Evolutionary conservation across 2,329 filamentous ascomycete genomes (phyloP), one percentile per base, ranked within the genome.

Genomic region (Nothophoma quercina): DNA sequence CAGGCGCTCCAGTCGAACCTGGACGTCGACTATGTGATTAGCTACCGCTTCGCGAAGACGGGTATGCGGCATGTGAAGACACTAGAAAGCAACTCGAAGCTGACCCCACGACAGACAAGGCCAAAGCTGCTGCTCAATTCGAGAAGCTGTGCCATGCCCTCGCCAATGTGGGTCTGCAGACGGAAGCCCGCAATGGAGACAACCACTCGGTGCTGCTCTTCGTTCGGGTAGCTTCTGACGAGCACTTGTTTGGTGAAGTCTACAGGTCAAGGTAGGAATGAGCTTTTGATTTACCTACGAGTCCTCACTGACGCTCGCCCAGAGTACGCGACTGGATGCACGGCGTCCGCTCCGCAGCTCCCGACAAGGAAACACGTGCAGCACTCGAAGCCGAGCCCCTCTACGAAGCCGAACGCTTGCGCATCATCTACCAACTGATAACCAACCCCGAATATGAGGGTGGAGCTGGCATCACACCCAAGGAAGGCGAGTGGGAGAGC

Each of bases 251-350:
- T 54, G 86, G 87, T 59, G 90, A 96, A 67, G 84, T 96, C 41
- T 96, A 96, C 75, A 86, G 91, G 60, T 90, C 90, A 49, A 86
- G 86, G 86, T 86, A 70, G 28, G 66, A 5, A 28, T 5, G 13
- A n/a, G 2, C 10, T 12, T 30, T 18, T 10, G 8, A 9, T 12
- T 13, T 12, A 19, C 0, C 18, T 3, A 3, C 18, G 5, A 39
- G 7, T 12, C 23, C 19, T n/a, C 19, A 3, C 22, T 53, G n/a
- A 48, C 21, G 12, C 8, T 18, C 1, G 18, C 51, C 15, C 43
- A 89, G 95, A 59, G 87, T 97, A 15, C 90, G 92, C 70, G 95
- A 98, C 76, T 99, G 93, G 91, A 85, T 98, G 26, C 89, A 95
- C 71, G 92, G 93, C 44, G 88, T 97, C 47, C 88, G 91, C 58